Base-by-base conservation (phyloP, 1,139 yeast genomes). In the Protomyces inundatus region DNA sequence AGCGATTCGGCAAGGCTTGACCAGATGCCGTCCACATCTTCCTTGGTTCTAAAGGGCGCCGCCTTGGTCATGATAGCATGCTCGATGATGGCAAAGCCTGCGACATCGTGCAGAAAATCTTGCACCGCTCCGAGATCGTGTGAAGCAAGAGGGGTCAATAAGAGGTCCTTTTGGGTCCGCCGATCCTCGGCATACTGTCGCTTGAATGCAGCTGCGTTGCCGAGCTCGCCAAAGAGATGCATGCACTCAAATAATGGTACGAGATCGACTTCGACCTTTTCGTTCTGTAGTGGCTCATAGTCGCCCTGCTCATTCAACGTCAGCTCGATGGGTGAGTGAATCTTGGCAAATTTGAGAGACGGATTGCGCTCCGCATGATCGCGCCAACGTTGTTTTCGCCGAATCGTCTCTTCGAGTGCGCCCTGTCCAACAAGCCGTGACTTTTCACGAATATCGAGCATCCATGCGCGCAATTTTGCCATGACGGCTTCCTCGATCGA, bases 311-410 rank as follows among this genome's bases (percentile, higher is more conserved):
- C 75, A 0, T 86, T 81, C 66, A 87, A 79, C 4, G 90, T 83
- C 12, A 84, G 75, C 73, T 91, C 98, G 6, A 90, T 89, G 0
- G 96, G 90, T 0, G 97, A 88, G 72, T 90, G 90, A 68, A 91
- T 82, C 70, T 86, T 86, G 73, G 84, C 90, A 23, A 82, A 80
- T 10, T 79, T 75, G 65, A 88, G 80, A 23, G 82, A 79, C 58
- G 76, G 72, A 64, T 81, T 74, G 68, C 77, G 68, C 33, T 73
- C 67, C 53, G 76, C 80, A 69, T 72, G 79, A 65, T 67, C 71
- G 66, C 72, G 78, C 95, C 96, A 89, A 51, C 79, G 77, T 6
- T 77, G 77, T 61, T 86, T 84, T 58, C 90, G 80, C 7, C 77
- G 76, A 33, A 77, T 79, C 50, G 85, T 79, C 67, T 85, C 83